A percentile compares a stretch with the other conserved stretches of the same genome.
Evolutionary conservation across 2,329 filamentous ascomycete genomes (phyloP).

Genomic region (Diaporthe sp.): DNA sequence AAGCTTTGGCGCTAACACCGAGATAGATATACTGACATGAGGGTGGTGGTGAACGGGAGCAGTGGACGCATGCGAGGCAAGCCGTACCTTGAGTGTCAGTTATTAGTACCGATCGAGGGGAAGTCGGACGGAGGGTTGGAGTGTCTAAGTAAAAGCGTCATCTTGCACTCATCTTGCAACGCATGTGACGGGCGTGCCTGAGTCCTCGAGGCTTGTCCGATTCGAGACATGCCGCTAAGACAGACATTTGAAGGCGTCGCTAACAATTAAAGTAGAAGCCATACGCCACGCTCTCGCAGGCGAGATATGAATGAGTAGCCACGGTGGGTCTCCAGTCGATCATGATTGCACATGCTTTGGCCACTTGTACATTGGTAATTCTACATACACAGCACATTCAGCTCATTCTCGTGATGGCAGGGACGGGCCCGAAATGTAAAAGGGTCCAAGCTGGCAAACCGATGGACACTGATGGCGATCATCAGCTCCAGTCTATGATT

Average conservation of each 20-base stretch:
- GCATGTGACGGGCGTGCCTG: conserved; percentile 12
- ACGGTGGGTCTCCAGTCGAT: neutral
- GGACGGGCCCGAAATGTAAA: neutral
- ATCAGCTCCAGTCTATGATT: conserved; percentile 15
- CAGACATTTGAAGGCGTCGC: neutral
- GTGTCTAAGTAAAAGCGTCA: neutral
- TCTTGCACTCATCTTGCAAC: conserved; percentile 7
- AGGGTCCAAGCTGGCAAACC: neutral
- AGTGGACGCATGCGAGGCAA: neutral
- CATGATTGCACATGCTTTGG: neutral
- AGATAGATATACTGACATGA: neutral
- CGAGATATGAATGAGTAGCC: neutral
- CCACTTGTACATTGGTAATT: too few relatives aligned
- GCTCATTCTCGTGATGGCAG: neutral
- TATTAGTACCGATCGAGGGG: neutral
- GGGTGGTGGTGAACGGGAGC: neutral
- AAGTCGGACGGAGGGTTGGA: neutral
- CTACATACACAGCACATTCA: neutral
- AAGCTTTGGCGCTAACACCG: neutral
- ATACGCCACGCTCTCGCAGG: neutral
- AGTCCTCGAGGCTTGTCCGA: neutral
- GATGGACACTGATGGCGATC: neutral
- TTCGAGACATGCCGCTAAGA: conserved; percentile 15
- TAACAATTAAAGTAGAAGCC: neutral
- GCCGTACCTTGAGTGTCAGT: neutral